Evolutionary conservation across 768 basidiomycete genomes (phyloP), one percentile per base, ranked within the genome.

Genomic region (Kwoniella bestiolae): DNA sequence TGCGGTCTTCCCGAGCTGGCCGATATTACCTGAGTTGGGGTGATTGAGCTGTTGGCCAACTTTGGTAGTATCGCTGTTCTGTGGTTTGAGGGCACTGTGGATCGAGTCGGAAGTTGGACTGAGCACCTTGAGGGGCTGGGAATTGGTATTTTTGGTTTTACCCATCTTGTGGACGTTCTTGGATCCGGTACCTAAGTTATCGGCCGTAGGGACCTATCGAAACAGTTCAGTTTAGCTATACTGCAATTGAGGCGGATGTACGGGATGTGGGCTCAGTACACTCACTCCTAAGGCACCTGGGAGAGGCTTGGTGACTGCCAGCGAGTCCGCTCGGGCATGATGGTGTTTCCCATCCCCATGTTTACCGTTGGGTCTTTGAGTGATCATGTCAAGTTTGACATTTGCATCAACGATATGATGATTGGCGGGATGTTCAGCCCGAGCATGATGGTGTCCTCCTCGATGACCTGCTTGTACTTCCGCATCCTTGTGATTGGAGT

Each of bases 201-300:
- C 52, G 52, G 52, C 52, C n/a, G 52, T 53, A 21, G 52, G 52
- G 18, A 55, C 31, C 52, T 55, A 29, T 21, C n/a, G n/a, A n/a
- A n/a, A n/a, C n/a, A n/a, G n/a, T n/a, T n/a, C n/a, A n/a, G n/a
- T n/a, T n/a, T n/a, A n/a, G n/a, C n/a, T n/a, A n/a, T n/a, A n/a
- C n/a, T n/a, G n/a, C n/a, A n/a, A n/a, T n/a, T n/a, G n/a, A n/a
- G n/a, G n/a, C n/a, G n/a, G n/a, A n/a, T 11, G 28, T 16, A 28
- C 45, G n/a, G 45, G 5, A 46, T 7, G 21, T 6, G 5, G 21
- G 45, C 45, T 46, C 45, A 53, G 14, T 31, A 32, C 7, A 53
- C 52, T 55, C n/a, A 55, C 52, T 7, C 52, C 52, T 32, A 55
- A 6, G 12, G 52, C 52, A 6, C 52, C 52, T 6, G 52, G 6